phyloP scores from a whole-genome alignment of 352 stramenopile genomes.

The Phytophthora europaea region DNA sequence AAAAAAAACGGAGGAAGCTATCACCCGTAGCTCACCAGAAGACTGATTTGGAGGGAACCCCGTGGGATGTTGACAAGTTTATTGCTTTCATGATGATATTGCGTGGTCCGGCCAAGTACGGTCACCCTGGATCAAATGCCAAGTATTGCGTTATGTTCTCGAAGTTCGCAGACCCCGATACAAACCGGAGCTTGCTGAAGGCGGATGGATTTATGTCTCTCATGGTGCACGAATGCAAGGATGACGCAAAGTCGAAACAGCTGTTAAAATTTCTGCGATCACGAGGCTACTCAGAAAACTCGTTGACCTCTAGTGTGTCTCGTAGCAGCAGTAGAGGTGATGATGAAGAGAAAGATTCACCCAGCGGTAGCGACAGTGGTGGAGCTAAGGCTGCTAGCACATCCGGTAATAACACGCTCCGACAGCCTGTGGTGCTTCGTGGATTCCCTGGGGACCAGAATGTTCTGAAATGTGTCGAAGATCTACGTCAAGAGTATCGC shows the following conservation, averaged over 20 bases:
- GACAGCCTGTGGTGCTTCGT: constrained; percentile 37
- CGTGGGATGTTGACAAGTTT: constrained; percentile 81
- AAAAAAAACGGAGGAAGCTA: constrained; percentile 68
- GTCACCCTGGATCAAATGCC: constrained; percentile 33
- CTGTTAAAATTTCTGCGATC: constrained; percentile 60
- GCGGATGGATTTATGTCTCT: constrained; percentile 55
- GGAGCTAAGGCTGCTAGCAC: constrained; percentile 14
- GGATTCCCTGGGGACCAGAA: constrained; percentile 78
- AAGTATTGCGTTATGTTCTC: constrained; percentile 78
- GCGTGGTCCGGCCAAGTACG: constrained; percentile 26
- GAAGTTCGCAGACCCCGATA: constrained; percentile 55
- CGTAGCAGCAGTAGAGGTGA: constrained; percentile 33
- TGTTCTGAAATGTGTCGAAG: constrained; percentile 81
- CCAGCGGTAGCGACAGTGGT: neutral
- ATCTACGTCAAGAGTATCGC: constrained; percentile 46
- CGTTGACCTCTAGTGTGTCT: constrained; percentile 17
- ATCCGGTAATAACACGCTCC: constrained; percentile 15
- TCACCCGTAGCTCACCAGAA: constrained; percentile 25
- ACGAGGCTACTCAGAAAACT: constrained; percentile 54
- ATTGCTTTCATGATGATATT: constrained; percentile 57
- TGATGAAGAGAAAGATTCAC: constrained; percentile 31
- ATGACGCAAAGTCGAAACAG: constrained; percentile 51
- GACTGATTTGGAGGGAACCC: constrained; percentile 9
- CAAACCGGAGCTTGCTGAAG: constrained; percentile 44
- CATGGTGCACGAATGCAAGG: constrained; percentile 55